phyloP scores from a whole-genome alignment of 1,139 yeast genomes.

The Scheffersomyces parashehatae region DNA sequence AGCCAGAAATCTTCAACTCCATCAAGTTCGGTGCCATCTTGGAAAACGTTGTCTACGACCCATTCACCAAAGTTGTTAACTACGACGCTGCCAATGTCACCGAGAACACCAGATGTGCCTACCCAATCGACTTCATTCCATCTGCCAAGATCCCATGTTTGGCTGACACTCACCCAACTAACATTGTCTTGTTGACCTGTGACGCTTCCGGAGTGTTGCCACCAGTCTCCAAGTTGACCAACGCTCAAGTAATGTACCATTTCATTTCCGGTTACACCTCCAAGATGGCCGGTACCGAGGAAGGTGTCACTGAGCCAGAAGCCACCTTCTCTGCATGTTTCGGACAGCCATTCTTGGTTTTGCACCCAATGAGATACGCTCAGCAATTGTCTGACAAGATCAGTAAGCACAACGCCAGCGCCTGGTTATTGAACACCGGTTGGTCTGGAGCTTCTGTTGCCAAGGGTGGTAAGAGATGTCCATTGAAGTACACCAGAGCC shows the following conservation, averaged over 20 bases:
- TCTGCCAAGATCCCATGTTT: slow-evolving; percentile 95
- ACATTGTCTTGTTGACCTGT: slow-evolving; percentile 90
- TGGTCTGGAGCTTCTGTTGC: slow-evolving; percentile 96
- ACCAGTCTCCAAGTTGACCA: slow-evolving; percentile 91
- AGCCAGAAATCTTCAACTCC: slow-evolving; percentile 96
- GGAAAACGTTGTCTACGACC: slow-evolving; percentile 91
- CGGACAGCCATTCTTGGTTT: slow-evolving; percentile 97
- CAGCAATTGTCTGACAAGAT: slow-evolving; percentile 95
- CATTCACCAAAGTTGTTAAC: slow-evolving; percentile 77
- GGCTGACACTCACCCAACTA: slow-evolving; percentile 88
- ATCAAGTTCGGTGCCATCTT: slow-evolving; percentile 91
- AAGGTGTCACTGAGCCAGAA: slow-evolving; percentile 97
- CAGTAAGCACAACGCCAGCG: slow-evolving; percentile 82
- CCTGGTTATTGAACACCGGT: slow-evolving; percentile 97
- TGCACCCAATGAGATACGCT: slow-evolving; percentile 98
- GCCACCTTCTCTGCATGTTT: slow-evolving; percentile 98
- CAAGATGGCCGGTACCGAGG: slow-evolving; percentile 99
- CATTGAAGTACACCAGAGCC: slow-evolving; percentile 96
- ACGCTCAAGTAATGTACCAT: slow-evolving; percentile 98
- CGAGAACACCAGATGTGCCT: slow-evolving; percentile 97
- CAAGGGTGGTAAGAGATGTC: slow-evolving; percentile 96
- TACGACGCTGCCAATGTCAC: slow-evolving; percentile 81
- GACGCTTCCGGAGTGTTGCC: slow-evolving; percentile 98
- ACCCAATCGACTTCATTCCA: slow-evolving; percentile 96
- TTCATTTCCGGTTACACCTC: slow-evolving; percentile 98